Evolutionary conservation across 2,329 filamentous ascomycete genomes (phyloP).

Genomic region (Huntiella moniliformis): DNA sequence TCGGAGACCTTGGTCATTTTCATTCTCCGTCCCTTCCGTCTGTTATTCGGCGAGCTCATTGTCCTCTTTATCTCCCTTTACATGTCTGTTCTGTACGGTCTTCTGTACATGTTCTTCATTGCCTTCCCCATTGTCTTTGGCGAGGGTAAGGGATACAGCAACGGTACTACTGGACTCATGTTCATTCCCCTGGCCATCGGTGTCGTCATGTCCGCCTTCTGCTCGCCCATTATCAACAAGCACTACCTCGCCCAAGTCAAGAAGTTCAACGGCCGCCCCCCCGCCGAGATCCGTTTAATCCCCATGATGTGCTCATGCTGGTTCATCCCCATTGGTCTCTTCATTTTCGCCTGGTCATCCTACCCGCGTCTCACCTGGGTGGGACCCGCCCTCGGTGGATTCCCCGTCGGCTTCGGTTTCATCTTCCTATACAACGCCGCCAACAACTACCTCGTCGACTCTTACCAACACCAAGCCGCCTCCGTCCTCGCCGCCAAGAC

Average conservation of each 20-base stretch:
- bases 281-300: conserved; percentile 58
- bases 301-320: conserved; percentile 68
- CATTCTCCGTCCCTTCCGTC: conserved; percentile 65
- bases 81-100: conserved; percentile 64
- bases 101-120: conserved; percentile 62
- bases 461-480: conserved; percentile 53
- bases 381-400: conserved; percentile 52
- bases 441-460: conserved; percentile 53
- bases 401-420: conserved; percentile 60
- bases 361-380: conserved; percentile 48
- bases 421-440: conserved; percentile 69
- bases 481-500: conserved; percentile 70
- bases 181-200: conserved; percentile 70
- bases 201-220: conserved; percentile 42
- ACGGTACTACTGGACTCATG: conserved; percentile 62
- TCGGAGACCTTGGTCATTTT: conserved; percentile 53
- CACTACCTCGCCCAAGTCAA: conserved; percentile 51
- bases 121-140: conserved; percentile 56
- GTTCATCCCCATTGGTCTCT: conserved; percentile 43
- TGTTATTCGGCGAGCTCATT: conserved; percentile 69
- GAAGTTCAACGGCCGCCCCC: conserved; percentile 52
- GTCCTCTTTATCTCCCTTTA: conserved; percentile 70
- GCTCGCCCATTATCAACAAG: conserved; percentile 57
- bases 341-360: conserved; percentile 43
- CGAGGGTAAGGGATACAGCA: conserved; percentile 58